Base-by-base conservation (phyloP, 192 early-diverging fungal genomes). In the Linnemannia elongata region DNA sequence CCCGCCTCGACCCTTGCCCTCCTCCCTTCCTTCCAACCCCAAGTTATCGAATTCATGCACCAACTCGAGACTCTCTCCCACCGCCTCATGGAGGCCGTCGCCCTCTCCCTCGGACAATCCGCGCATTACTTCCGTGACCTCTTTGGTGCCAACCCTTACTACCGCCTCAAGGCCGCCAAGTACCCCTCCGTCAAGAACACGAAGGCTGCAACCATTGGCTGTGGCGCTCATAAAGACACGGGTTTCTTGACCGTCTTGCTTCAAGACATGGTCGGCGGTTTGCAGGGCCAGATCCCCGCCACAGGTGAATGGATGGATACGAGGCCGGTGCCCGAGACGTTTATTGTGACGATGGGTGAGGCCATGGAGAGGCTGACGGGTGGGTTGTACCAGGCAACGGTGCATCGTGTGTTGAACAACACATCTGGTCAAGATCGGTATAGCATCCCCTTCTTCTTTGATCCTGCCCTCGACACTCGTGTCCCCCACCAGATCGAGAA, bases 291-390 rank as follows among this genome's bases (percentile, higher is more conserved):
- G 72, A 88, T 89, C 75, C 88, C 89, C n/a, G 42, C 77, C 6
- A 78, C 85, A 20, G 94, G 94, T 17, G 38, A 89, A 70, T 94
- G 94, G 93, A 88, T 94, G 86, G 90, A 94, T 49, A 93, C 94
- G 0, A 78, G 84, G 4, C 90, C 94, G 1, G 85, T 94, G 27
- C 90, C 91, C 0, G 78, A 90, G 33, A 92, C 93, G 12, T 92
- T 94, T 83, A 90, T 94, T 24, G 92, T 94, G 38, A 94, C 93
- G 30, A 92, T 93, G 79, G 94, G 94, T 57, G 92, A 93, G n/a
- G 89, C 90, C 6, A 88, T 94, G 15, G 93, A 93, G 69, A 85
- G 90, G 30, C 30, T 93, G 42, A 92, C 92, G 0, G 90, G 88
- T 9, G 85, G 87, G 24, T 73, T 87, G 12, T 92, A 90, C 45